Conservation (phyloP, 176 grass and related monocot species). For the Hordeum marinum region DNA sequence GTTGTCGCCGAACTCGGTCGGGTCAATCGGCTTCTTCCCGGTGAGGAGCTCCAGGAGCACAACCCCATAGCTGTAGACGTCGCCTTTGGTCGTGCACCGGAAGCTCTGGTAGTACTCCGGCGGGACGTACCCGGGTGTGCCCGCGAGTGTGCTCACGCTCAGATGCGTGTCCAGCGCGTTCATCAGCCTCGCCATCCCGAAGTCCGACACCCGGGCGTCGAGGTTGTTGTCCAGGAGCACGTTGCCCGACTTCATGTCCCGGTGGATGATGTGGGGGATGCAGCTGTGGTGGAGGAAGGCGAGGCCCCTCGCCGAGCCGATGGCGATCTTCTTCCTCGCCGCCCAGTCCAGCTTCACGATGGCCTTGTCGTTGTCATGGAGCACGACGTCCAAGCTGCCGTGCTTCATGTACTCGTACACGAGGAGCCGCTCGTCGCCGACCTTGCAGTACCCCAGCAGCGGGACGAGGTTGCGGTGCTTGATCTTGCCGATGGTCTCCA, state of each 20-base stretch:
- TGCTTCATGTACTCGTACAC: slow-evolving; percentile 98
- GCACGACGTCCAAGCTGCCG: slow-evolving; percentile 74
- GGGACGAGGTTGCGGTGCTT: slow-evolving; percentile 97
- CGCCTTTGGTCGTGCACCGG: slow-evolving; percentile 87
- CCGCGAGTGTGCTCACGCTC: slow-evolving; percentile 91
- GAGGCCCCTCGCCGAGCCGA: slow-evolving; percentile 77
- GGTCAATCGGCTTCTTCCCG: slow-evolving; percentile 92
- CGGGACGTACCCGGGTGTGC: slow-evolving; percentile 92
- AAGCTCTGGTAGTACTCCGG: slow-evolving; percentile 98
- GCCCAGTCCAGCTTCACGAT: slow-evolving; percentile 66
- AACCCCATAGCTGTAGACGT: slow-evolving; percentile 94
- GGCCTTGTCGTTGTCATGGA: slow-evolving; percentile 56
- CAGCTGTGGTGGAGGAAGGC: slow-evolving; percentile 98
- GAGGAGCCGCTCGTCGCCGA: slow-evolving; percentile 84
- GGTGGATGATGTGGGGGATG: slow-evolving; percentile 95
- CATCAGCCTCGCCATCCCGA: slow-evolving; percentile 90
- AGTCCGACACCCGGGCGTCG: slow-evolving; percentile 79
- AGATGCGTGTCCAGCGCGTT: slow-evolving; percentile 85
- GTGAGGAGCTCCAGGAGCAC: slow-evolving; percentile 94
- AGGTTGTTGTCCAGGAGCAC: slow-evolving; percentile 83
- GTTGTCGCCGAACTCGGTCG: slow-evolving; percentile 76
- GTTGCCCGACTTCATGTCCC: slow-evolving; percentile 99
- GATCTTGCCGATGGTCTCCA: slow-evolving; percentile 99
- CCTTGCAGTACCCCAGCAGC: slow-evolving; percentile 87
- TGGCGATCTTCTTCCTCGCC: slow-evolving; percentile 78